These are phyloP conservation scores for Kwoniella botswanensis DNA, from an alignment of 768 basidiomycete species.

Conservation along the genomic window DNA sequence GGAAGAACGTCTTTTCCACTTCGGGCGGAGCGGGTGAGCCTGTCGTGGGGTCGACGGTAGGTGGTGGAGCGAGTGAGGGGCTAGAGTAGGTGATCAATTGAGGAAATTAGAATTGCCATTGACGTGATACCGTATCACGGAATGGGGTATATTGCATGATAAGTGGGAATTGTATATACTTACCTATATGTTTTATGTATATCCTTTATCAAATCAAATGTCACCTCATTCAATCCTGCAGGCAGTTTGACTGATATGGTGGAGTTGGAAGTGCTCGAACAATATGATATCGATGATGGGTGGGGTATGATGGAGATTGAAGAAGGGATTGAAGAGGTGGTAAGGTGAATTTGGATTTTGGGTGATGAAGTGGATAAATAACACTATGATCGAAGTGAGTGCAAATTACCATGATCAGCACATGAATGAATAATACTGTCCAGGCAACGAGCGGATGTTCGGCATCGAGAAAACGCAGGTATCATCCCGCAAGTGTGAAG, in stretches of 20 bases:
- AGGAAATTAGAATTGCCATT: neutral
- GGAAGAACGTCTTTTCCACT: slow-evolving; percentile 77
- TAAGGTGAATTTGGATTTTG: slow-evolving; percentile 6
- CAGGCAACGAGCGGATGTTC: neutral
- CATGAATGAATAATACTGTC: neutral
- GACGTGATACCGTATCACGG: neutral
- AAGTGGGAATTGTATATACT: neutral
- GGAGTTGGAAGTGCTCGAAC: neutral
- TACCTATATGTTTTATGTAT: neutral
- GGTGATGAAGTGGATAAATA: slow-evolving; percentile 21
- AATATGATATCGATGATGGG: neutral
- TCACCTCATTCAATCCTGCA: neutral
- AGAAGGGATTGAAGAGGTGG: slow-evolving; percentile 3
- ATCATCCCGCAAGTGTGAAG: no score
- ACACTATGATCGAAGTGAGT: neutral
- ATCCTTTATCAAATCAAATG: neutral
- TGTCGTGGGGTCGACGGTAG: slow-evolving; percentile 35
- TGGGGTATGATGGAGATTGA: neutral
- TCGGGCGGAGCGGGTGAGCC: slow-evolving; percentile 56
- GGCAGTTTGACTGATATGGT: neutral
- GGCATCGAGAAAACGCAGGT: no score
- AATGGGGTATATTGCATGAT: neutral
- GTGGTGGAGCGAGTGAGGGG: slow-evolving; percentile 32
- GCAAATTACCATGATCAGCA: neutral
- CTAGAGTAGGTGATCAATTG: slow-evolving; percentile 5